Conservation (phyloP, 495 filamentous ascomycete genomes). For the Neurospora sp. region DNA sequence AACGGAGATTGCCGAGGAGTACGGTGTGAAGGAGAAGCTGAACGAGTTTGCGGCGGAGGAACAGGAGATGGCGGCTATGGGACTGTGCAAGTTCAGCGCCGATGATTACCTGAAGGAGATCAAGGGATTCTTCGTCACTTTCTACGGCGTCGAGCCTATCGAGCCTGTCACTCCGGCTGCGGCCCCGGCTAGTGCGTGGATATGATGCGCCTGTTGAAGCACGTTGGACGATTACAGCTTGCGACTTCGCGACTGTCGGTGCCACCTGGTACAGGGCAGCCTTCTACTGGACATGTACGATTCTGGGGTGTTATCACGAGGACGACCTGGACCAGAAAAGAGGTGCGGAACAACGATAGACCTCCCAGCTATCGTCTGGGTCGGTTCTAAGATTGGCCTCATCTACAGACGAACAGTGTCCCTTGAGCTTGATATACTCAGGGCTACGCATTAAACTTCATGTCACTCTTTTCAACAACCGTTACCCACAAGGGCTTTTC, state of each 20-base stretch:
- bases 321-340: neutral
- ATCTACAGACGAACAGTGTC: neutral
- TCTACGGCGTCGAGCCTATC: conserved; percentile 20
- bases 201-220: neutral
- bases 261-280: no score
- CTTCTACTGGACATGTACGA: no score
- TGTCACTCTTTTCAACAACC: neutral
- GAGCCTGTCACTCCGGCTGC: neutral
- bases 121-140: conserved; percentile 48
- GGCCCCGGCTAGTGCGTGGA: conserved; percentile 8
- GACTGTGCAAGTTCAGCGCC: conserved; percentile 64
- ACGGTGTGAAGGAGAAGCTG: conserved; percentile 51
- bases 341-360: neutral
- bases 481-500: neutral
- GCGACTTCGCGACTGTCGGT: neutral
- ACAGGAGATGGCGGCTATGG: conserved; percentile 50
- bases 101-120: conserved; percentile 83
- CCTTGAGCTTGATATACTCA: neutral
- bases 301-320: neutral
- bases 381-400: neutral
- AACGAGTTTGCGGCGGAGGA: conserved; percentile 66
- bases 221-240: neutral
- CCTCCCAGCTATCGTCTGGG: neutral
- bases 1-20: conserved; percentile 79
- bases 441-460: neutral